Evolutionary conservation across 148 eudicot species (phyloP).

Genomic region (Cornus florida): DNA sequence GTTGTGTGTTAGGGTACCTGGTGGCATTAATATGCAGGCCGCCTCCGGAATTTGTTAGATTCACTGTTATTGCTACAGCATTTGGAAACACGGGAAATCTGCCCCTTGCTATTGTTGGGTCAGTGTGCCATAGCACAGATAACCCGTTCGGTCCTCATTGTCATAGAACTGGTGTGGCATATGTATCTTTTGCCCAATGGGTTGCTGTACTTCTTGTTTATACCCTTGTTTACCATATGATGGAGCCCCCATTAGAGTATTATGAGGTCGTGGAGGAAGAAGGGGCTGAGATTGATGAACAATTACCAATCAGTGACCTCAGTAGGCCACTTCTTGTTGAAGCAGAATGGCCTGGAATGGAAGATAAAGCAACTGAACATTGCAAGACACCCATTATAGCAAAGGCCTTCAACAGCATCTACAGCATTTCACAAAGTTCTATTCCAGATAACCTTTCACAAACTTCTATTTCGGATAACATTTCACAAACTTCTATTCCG

Average conservation of each 20-base stretch:
- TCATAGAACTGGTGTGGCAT: conserved; percentile 47
- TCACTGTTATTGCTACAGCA: conserved; percentile 73
- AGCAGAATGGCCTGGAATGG: conserved; percentile 98
- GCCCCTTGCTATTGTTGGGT: conserved; percentile 57
- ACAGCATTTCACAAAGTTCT: conserved; percentile 41
- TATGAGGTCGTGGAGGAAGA: conserved; percentile 46
- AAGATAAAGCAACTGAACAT: conserved; percentile 71
- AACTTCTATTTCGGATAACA: conserved; percentile 37
- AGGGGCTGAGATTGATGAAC: conserved; percentile 41
- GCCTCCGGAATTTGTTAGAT: conserved; percentile 63
- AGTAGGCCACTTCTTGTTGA: conserved; percentile 82
- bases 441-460: conserved; percentile 13
- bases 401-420: conserved; percentile 44
- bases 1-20: conserved; percentile 58
- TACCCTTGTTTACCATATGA: conserved; percentile 80
- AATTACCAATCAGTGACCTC: conserved; percentile 32
- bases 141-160: conserved; percentile 62
- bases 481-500: conserved; percentile 43
- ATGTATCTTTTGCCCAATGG: conserved; percentile 76
- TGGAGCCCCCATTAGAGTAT: conserved; percentile 72
- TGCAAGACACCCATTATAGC: conserved; percentile 80
- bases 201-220: conserved; percentile 64
- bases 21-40: conserved; percentile 71
- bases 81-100: conserved; percentile 78
- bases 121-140: conserved; percentile 50